Conservation (phyloP, 768 basidiomycete genomes). For the Lactarius tabidus region DNA sequence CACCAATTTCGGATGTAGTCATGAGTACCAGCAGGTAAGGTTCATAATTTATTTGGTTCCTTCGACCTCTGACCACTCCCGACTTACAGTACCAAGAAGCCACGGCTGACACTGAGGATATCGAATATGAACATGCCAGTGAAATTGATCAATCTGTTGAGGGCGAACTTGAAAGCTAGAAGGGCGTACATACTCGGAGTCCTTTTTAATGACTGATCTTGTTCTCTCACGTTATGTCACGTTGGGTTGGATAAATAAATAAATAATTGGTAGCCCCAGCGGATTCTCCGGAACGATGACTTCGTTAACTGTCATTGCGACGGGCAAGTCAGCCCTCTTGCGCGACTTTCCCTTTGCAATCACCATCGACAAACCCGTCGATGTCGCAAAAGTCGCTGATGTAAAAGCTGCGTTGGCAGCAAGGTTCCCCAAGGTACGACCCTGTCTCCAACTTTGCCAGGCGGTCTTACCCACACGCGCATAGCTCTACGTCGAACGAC, state of each 20-base stretch:
- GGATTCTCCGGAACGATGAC: conserved; percentile 34
- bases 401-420: conserved; percentile 62
- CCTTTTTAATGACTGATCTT: background rate
- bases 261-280: conserved; percentile 12
- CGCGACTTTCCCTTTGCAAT: conserved; percentile 49
- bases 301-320: conserved; percentile 49
- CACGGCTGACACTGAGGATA: conserved; percentile 21
- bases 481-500: conserved; percentile 69
- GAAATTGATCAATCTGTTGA: conserved; percentile 11
- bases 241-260: background rate
- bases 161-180: background rate
- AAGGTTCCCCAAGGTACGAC: conserved; percentile 49
- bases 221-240: background rate
- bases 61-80: background rate
- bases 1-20: conserved; percentile 38
- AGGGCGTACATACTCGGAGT: background rate
- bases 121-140: conserved; percentile 14
- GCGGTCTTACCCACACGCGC: background rate
- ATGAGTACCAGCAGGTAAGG: conserved; percentile 84
- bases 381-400: conserved; percentile 57
- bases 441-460: background rate
- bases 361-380: conserved; percentile 43
- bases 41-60: background rate
- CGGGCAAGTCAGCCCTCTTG: conserved; percentile 44
- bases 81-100: conserved; percentile 25